Base-by-base conservation (phyloP, 2,329 filamentous ascomycete species). In the Cladosporium sp. region DNA sequence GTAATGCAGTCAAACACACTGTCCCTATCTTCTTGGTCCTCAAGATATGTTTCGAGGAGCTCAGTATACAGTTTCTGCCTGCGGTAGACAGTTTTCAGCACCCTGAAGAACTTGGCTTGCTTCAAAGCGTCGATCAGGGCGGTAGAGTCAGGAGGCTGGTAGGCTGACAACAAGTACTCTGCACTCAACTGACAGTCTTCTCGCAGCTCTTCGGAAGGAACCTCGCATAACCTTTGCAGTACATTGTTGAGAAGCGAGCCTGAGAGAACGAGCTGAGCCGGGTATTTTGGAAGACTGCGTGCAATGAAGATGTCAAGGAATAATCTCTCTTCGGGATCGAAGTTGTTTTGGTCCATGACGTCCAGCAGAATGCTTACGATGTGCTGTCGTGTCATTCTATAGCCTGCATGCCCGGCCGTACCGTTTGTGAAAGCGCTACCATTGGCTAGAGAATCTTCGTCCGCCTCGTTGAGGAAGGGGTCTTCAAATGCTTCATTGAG, bases 291-390 rank as follows among this genome's bases (percentile, higher is more conserved):
- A 51, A 99, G 77, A 70, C 96, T 99, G 58, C 94, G 86, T 17
- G 94, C 93, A 70, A 99, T 89, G 70, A 99, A 99, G 92, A 99
- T 99, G 74, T 99, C 92, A 45, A 99, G 83, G 73, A 96, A 99
- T 58, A 99, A 90, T 12, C 89, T 92, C 69, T 97, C 92, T 61
- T 89, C 85, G 0, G 86, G 75, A 0, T 86, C 83, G 73, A 96
- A 97, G 49, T 89, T 85, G 3, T 82, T 79, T 0, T 85, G 77
- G 51, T 87, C 89, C 90, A 99, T 96, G 28, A 97, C 88, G 71
- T 96, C 92, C 11, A 96, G 81, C 59, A 99, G 77, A 59, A 97
- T 95, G 49, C 90, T 93, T 64, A 97, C 83, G 60, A 99, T 86
- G 68, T 96, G 96, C 73, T 99, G 94, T 36, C 94, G 85, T 68